Evolutionary conservation across 2,329 filamentous ascomycete species (phyloP), one percentile per base, ranked within the genome.

Genomic region (Ceratocystis lukuohia): DNA sequence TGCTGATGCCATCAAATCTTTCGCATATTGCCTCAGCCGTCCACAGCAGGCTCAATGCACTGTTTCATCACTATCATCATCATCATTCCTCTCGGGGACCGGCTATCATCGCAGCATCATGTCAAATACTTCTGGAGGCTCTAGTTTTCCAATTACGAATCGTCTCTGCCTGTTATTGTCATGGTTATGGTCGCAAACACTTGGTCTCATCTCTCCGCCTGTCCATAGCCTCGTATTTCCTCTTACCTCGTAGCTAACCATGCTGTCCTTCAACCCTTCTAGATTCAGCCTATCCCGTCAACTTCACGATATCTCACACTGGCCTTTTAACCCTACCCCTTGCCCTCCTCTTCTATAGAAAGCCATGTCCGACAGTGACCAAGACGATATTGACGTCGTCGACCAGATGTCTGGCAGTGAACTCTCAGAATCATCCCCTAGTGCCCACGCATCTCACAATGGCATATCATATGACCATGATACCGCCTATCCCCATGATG

Each of bases 351-450:
- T 25, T 22, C 33, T 22, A 45, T n/a, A 56, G 45, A 22, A 22
- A 45, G 33, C 10, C 44, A 68, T 68, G 67, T 68, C 67, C 44
- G 67, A 68, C 61, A 68, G 67, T 50, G 67, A 66, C 25, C 61
- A 61, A 65, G 64, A 68, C 57, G 53, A 68, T 56, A 66, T 69
- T 45, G 68, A 69, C 37, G 59, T 64, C 61, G 64, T 57, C 37
- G 69, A 68, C 67, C 72, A 81, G 69, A 81, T 81, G 70, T 88
- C 82, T 76, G 89, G 91, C 71, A 90, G 85, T 80, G 89, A 91
- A 71, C 80, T 88, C 68, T 91, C 89, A 72, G 88, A 95, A 72
- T 79, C 83, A 71, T 82, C 83, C 73, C 83, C 88, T 72, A 80
- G 78, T 70, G 77, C 79, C 72, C 68, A 66, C 66, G 67, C 80